Conservation (phyloP, 1,284 basidiomycete species). For the Xerocomus cyaneibrunnescens region DNA sequence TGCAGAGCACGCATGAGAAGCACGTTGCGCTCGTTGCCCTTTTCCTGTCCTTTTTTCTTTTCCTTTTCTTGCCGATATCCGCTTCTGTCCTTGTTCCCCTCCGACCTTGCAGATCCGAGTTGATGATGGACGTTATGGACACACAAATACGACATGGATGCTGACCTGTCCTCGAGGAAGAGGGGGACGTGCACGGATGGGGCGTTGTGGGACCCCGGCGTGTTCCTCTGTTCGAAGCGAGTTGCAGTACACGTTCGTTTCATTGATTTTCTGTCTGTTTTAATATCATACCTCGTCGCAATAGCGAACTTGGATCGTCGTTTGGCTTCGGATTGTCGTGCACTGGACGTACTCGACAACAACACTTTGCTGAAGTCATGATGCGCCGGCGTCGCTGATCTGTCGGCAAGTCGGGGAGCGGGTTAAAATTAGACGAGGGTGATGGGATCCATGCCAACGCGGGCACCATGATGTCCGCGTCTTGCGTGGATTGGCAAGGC, state of each 20-base stretch:
- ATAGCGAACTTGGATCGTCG: too few species aligned
- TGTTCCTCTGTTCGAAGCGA: not conserved
- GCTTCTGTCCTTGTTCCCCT: not conserved
- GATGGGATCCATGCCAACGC: too few species aligned
- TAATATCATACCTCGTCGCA: slow-evolving; percentile 18
- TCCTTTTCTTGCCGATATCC: not conserved
- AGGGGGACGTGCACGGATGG: not conserved
- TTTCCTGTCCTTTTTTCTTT: not conserved
- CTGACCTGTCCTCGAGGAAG: slow-evolving; percentile 11
- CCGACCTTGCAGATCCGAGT: slow-evolving; percentile 10
- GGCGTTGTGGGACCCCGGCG: not conserved
- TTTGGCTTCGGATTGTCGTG: too few species aligned
- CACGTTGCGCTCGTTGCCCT: slow-evolving; percentile 1
- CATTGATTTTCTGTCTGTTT: slow-evolving; percentile 9
- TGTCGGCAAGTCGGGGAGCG: too few species aligned
- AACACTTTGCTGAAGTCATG: too few species aligned
- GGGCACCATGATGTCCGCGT: too few species aligned
- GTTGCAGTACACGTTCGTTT: slow-evolving; percentile 23
- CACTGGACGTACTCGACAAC: too few species aligned
- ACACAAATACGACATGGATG: slow-evolving; percentile 9
- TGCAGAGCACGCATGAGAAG: slow-evolving; percentile 13
- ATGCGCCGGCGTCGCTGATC: too few species aligned
- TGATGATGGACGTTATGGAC: slow-evolving; percentile 28
- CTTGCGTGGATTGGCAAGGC: too few species aligned
- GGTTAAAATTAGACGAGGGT: too few species aligned